Percentiles rank a stretch among this genome's conserved stretches.
These are phyloP conservation scores for Boletus rubroflammeus DNA, from an alignment of 768 basidiomycete genomes.

Conservation along the genomic window DNA sequence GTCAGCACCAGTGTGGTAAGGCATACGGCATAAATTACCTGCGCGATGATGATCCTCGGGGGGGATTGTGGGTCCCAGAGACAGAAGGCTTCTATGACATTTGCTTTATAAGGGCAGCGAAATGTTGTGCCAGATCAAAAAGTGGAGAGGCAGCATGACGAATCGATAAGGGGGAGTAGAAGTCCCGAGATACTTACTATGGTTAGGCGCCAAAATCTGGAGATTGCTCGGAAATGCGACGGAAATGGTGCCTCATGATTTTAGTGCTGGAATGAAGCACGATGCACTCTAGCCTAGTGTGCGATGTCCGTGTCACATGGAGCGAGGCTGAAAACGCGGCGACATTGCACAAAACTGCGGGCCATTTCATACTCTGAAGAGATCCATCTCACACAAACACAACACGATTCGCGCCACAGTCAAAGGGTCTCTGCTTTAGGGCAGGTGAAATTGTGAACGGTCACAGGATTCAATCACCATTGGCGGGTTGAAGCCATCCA, in stretches of 20 bases:
- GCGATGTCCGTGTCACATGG: slow-evolving; percentile 5
- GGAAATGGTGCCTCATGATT: slow-evolving; percentile 23
- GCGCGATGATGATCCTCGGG: slow-evolving; percentile 26
- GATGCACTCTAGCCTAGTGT: slow-evolving; percentile 6
- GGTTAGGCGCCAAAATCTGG: slow-evolving; percentile 15
- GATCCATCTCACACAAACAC: slow-evolving; percentile 8
- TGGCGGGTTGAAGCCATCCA: slow-evolving; percentile 21
- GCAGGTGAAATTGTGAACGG: slow-evolving; percentile 27
- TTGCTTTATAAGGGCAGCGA: slow-evolving; percentile 32
- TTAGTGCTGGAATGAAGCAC: slow-evolving; percentile 18
- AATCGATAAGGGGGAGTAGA: slow-evolving; percentile 32
- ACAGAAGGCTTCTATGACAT: slow-evolving; percentile 13
- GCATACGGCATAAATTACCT: slow-evolving; percentile 30
- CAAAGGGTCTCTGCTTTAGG: slow-evolving; percentile 30
- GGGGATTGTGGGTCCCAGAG: slow-evolving; percentile 34
- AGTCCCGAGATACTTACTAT: slow-evolving; percentile 20
- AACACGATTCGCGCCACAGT: slow-evolving; percentile 26
- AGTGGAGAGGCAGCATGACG: slow-evolving; percentile 17
- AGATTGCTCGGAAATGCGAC: slow-evolving; percentile 21
- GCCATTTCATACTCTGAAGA: slow-evolving; percentile 8
- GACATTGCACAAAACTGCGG: slow-evolving; percentile 1
- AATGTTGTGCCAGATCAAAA: slow-evolving; percentile 22
- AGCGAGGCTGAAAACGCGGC: slow-evolving; percentile 13
- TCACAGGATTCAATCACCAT: slow-evolving; percentile 13
- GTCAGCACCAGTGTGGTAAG: slow-evolving; percentile 9